Evolutionary conservation across 2,329 filamentous ascomycete species (phyloP), one percentile per base, ranked within the genome.

Genomic region (Hypomyces rosellus): DNA sequence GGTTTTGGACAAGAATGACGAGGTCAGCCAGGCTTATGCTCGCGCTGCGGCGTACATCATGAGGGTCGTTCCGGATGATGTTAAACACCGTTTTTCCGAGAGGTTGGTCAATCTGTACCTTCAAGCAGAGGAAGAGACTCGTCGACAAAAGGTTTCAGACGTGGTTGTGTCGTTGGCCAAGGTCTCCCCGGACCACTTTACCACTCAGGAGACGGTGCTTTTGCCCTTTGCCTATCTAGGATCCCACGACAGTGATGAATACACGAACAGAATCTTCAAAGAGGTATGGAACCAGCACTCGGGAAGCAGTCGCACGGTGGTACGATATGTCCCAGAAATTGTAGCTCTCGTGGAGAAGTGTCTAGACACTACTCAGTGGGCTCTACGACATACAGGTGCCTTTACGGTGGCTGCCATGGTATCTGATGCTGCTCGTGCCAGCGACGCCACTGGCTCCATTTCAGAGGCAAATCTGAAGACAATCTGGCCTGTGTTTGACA

Each of bases 251-350:
- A 82, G 80, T 1, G 85, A 95, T 60, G 84, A 87, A 46, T 85
- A 89, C 57, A 88, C 92, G 3, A 78, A 80, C 50, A 85, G 89
- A 56, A 80, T 84, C n/a, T 95, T 95, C 62, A 76, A 82, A 36
- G 86, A 90, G 50, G 89, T 90, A 0, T 99, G 93, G 93, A 80
- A 81, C 45, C 88, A 96, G 59, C 91, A 95, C 61, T 91, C 95
- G 1, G 92, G 91, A 45, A 91, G 89, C 41, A 83, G 80, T 33
- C 82, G 91, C 30, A 86, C 88, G 0, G 88, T 96, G 5, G 79
- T 86, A 43, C 79, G 96, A 1, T 96, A 96, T 63, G 77, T 96
- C 6, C 77, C 77, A 36, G 93, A 99, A 68, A 95, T 97, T 57
- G 76, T 87, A 4, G 70, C 68, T 0, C 75, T 97, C 1, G 80